These are phyloP conservation scores for Abrus precatorius DNA, from an alignment of 306 rosid species.

Conservation along the genomic window DNA sequence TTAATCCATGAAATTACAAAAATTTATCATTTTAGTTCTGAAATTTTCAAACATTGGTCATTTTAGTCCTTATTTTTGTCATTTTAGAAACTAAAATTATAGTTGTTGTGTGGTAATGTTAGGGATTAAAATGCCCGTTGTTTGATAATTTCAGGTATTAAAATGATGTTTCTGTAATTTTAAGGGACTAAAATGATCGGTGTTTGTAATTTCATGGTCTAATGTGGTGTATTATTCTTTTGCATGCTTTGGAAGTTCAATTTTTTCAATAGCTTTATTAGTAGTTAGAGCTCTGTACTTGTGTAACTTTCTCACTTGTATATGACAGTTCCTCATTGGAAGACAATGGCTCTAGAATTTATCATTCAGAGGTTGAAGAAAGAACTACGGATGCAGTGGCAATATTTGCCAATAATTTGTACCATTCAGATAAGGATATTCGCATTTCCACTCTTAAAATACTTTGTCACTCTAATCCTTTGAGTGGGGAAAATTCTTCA, in stretches of 20 bases:
- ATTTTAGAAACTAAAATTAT: neutral
- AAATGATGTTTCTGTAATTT: neutral
- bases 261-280: slow-evolving; percentile 1
- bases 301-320: slow-evolving; percentile 38
- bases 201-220: neutral
- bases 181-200: neutral
- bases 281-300: slow-evolving; percentile 7
- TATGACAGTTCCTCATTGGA: slow-evolving; percentile 64
- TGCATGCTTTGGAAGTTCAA: slow-evolving; percentile 17
- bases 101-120: neutral
- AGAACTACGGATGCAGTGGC: slow-evolving; percentile 55
- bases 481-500: slow-evolving; percentile 49
- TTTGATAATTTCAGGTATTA: neutral
- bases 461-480: slow-evolving; percentile 65
- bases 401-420: slow-evolving; percentile 73
- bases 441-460: slow-evolving; percentile 83
- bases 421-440: slow-evolving; percentile 69
- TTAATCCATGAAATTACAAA: neutral
- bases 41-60: neutral
- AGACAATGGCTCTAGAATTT: slow-evolving; percentile 51
- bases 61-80: neutral
- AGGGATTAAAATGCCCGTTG: neutral
- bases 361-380: slow-evolving; percentile 65
- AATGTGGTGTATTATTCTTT: neutral
- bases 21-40: neutral